Base-by-base conservation (phyloP, 345 rosid species). In the Carallia brachiata region DNA sequence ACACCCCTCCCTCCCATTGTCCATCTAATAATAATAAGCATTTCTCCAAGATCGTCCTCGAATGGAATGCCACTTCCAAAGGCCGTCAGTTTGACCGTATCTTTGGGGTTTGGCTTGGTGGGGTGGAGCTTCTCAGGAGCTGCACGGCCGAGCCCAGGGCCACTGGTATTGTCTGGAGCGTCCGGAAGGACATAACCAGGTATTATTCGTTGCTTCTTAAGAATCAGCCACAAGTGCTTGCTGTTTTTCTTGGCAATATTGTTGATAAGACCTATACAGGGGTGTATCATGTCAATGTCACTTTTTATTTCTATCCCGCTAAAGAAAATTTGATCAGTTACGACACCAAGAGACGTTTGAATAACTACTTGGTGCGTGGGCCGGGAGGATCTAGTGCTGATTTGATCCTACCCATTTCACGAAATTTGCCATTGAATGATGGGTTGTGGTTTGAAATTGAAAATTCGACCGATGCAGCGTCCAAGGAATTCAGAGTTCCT, bases 91-190 rank as follows among this genome's bases (percentile, higher is more conserved):
- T 73, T 68, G 98, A 93, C 61, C 86, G 97, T 19, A 93, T 93
- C 9, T 89, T 91, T 64, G 98, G 98, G 0, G 81, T 91, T 52
- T 93, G 97, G 98, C 81, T 93, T 7, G 84, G 85, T 44, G 97
- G 97, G 0, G 92, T 87, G 0, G 98, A 93, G 91, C 85, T 93
- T 82, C 90, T 93, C 70, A 82, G 98, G 63, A 87, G 98, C 83
- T 93, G 98, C 81, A 85, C 97, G 17, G 98, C 96, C 12, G 97
- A 93, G 86, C 98, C 97, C 13, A 82, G 74, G 10, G 67, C 83
- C 0, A 86, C 79, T 50, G 98, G 97, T 6, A 89, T 85, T 19
- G 55, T 88, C 31, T 93, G 98, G 98, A 85, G 79, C 1, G 93
- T 93, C 0, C 64, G 77, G 70, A 93, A 93, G 85, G 97, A 91